These are phyloP conservation scores for Cystobasidium onofrii DNA, from an alignment of 768 basidiomycete genomes.

Conservation along the genomic window DNA sequence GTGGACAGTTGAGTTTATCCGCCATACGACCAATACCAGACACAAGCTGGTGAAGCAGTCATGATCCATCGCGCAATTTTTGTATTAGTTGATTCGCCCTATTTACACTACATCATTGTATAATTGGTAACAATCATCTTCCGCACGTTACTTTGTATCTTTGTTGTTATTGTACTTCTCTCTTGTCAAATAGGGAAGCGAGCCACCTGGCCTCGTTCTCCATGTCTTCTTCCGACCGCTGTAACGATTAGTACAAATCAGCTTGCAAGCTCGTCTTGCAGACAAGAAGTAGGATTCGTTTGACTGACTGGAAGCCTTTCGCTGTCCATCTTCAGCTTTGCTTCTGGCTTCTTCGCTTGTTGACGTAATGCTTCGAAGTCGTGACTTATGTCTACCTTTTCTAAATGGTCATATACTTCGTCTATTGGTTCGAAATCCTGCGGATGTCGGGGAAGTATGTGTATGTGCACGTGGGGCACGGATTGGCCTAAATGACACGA, in stretches of 20 bases:
- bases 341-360: constrained; percentile 49
- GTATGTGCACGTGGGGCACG: constrained; percentile 89
- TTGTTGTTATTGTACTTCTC: background rate
- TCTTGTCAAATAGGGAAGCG: constrained; percentile 51
- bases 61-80: no score
- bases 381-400: constrained; percentile 52
- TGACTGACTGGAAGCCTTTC: constrained; percentile 39
- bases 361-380: constrained; percentile 26
- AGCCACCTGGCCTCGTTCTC: constrained; percentile 68
- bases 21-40: no score
- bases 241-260: background rate
- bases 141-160: background rate
- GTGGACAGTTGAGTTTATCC: no score
- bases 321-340: constrained; percentile 56
- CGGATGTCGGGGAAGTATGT: constrained; percentile 72
- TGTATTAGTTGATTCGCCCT: background rate
- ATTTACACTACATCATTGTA: background rate
- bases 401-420: constrained; percentile 59
- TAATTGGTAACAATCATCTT: background rate
- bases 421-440: constrained; percentile 49
- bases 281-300: background rate
- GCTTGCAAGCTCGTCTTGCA: background rate
- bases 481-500: no score
- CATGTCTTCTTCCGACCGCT: constrained; percentile 64
- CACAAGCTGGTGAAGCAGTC: no score